Evolutionary conservation across 257 asterid species (phyloP), one percentile per base, ranked within the genome.

Genomic region (Cinchona pubescens): DNA sequence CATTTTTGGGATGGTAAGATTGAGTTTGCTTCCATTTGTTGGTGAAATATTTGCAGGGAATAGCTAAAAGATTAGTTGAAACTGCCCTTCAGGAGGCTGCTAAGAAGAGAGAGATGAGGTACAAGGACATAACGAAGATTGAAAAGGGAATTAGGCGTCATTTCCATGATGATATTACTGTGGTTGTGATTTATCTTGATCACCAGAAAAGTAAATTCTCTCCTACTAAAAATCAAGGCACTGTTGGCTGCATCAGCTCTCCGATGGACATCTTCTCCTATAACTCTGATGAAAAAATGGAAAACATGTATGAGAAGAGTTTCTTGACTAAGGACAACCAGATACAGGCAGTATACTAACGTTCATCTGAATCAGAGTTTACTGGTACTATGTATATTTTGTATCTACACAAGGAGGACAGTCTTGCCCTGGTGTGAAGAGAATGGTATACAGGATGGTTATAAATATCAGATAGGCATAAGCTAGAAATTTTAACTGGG

Each of bases 111-210:
- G 98, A 95, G 79, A 75, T 92, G 83, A 88, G 93, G 49, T 92
- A 87, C 87, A 85, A 66, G 56, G 97, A 92, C 79, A 89, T 95
- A 4, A 78, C 74, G 84, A 91, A 91, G 86, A 92, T 92, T 3
- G 99, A 90, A 79, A 92, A 76, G 87, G 99, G 99, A 48, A 76
- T 82, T 63, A 78, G 99, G 83, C 88, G 99, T 32, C 97, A 92
- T 84, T 92, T 95, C 84, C 99, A 91, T 27, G 99, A 95, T 34
- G 98, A 95, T 78, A 95, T 92, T 66, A 88, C 92, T 45, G 97
- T 92, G 56, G 72, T 95, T 25, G 98, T 95, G 58, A 75, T 91
- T 58, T 95, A 87, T 78, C 97, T 95, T 71, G 96, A 92, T 82
- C 86, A 88, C 18, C 79, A 80, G 37, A 81, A 87, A 32, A 83